Percentiles rank a stretch among this genome's conserved stretches.
Evolutionary conservation across 2,329 filamentous ascomycete species (phyloP).

Genomic region (Diaporthe sp.): DNA sequence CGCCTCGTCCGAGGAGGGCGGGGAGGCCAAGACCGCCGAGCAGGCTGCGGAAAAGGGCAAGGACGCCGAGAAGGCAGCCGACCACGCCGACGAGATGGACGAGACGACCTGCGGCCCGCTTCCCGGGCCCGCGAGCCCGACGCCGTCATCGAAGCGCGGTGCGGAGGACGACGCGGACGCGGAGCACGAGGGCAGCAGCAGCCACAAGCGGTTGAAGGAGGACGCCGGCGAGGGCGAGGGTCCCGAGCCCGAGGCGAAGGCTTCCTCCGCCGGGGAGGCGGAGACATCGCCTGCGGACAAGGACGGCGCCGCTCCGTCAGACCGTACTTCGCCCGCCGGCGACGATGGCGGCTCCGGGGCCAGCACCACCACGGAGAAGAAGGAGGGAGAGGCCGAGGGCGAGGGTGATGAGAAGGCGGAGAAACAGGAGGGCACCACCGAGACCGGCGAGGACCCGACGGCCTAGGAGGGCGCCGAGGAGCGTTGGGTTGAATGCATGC

Average conservation of each 20-base stretch:
- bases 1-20: conserved; percentile 46
- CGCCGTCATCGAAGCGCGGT: conserved; percentile 64
- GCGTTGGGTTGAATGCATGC: conserved; percentile 20
- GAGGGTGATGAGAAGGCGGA: not conserved
- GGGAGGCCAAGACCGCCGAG: conserved; percentile 39
- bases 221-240: conserved; percentile 47
- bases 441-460: conserved; percentile 34
- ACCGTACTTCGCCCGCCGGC: not conserved
- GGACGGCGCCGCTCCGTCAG: not conserved
- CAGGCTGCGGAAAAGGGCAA: not conserved
- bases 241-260: conserved; percentile 39
- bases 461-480: conserved; percentile 33
- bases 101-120: conserved; percentile 9
- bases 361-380: conserved; percentile 33
- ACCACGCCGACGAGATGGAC: conserved; percentile 1
- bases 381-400: not conserved
- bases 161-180: conserved; percentile 63
- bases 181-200: conserved; percentile 47
- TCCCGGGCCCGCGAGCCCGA: conserved; percentile 34
- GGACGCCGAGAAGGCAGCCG: conserved; percentile 17
- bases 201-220: conserved; percentile 65
- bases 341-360: conserved; percentile 36
- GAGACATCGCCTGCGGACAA: conserved; percentile 12
- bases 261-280: conserved; percentile 25
- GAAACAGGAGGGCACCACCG: not conserved